phyloP scores from a whole-genome alignment of 2,329 filamentous ascomycete species.

The Cryphonectria radicalis region DNA sequence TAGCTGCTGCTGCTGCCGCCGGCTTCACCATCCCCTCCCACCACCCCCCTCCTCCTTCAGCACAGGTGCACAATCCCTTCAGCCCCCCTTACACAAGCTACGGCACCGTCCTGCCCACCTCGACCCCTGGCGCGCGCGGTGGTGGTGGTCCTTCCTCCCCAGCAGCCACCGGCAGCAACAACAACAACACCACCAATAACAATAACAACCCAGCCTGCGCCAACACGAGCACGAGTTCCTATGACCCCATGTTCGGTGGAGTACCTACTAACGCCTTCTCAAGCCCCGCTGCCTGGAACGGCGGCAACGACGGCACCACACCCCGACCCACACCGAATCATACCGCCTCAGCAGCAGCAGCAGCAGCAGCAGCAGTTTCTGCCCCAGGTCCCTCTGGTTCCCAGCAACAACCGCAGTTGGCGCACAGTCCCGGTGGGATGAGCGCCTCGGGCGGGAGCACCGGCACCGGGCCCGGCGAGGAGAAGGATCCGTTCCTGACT shows the following conservation, averaged over 20 bases:
- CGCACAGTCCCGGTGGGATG: slow-evolving; percentile 50
- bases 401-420: slow-evolving; percentile 29
- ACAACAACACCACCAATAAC: slow-evolving; percentile 38
- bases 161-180: slow-evolving; percentile 37
- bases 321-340: slow-evolving; percentile 26
- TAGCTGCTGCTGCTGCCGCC: slow-evolving; percentile 43
- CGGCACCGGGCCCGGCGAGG: slow-evolving; percentile 56
- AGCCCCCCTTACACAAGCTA: slow-evolving; percentile 44
- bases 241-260: slow-evolving; percentile 65
- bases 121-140: slow-evolving; percentile 29
- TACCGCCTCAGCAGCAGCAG: neutral
- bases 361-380: slow-evolving; percentile 12
- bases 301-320: slow-evolving; percentile 40
- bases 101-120: slow-evolving; percentile 34
- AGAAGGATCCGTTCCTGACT: slow-evolving; percentile 81
- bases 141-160: slow-evolving; percentile 38
- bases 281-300: slow-evolving; percentile 57
- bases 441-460: slow-evolving; percentile 55
- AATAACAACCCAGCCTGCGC: slow-evolving; percentile 38
- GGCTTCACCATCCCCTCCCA: slow-evolving; percentile 41
- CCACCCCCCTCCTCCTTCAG: neutral
- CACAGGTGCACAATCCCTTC: slow-evolving; percentile 43
- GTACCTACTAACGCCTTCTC: slow-evolving; percentile 57
- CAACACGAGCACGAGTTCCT: slow-evolving; percentile 42
- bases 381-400: slow-evolving; percentile 18